Percentiles rank a stretch among this genome's conserved stretches.
Conservation (phyloP, 176 grass and related monocot genomes). For the Oryza nivara region DNA sequence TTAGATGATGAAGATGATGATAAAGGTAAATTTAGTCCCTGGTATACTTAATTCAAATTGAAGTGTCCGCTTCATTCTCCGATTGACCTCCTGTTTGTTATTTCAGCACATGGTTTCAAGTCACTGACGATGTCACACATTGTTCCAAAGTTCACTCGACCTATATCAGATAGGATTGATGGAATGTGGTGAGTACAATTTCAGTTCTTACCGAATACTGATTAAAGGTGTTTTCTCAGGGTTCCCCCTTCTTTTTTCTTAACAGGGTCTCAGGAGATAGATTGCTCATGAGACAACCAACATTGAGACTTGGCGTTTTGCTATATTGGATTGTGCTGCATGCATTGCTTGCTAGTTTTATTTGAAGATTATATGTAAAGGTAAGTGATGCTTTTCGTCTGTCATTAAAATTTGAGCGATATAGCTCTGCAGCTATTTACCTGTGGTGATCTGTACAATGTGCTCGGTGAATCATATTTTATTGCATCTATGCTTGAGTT, state of each 20-base stretch:
- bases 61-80: slow-evolving; percentile 23
- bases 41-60: slow-evolving; percentile 15
- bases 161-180: slow-evolving; percentile 85
- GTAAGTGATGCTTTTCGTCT: slow-evolving; percentile 12
- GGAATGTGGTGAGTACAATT: slow-evolving; percentile 79
- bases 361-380: slow-evolving; percentile 62
- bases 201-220: slow-evolving; percentile 35
- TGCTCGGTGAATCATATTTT: slow-evolving; percentile 19
- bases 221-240: slow-evolving; percentile 21
- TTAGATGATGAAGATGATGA: slow-evolving; percentile 95
- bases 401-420: not conserved
- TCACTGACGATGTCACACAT: slow-evolving; percentile 83
- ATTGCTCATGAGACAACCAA: slow-evolving; percentile 94
- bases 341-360: slow-evolving; percentile 89
- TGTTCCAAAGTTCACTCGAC: slow-evolving; percentile 89
- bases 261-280: slow-evolving; percentile 95
- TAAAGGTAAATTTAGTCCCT: slow-evolving; percentile 70
- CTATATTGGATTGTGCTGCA: slow-evolving; percentile 85
- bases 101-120: slow-evolving; percentile 98
- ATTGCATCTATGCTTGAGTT: slow-evolving; percentile 8
- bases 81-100: slow-evolving; percentile 42
- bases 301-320: slow-evolving; percentile 74
- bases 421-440: not conserved
- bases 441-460: slow-evolving; percentile 9
- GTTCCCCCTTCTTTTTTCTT: slow-evolving; percentile 30